Evolutionary conservation across 805 yeast genomes (phyloP).

Genomic region (Candida golubevii): DNA sequence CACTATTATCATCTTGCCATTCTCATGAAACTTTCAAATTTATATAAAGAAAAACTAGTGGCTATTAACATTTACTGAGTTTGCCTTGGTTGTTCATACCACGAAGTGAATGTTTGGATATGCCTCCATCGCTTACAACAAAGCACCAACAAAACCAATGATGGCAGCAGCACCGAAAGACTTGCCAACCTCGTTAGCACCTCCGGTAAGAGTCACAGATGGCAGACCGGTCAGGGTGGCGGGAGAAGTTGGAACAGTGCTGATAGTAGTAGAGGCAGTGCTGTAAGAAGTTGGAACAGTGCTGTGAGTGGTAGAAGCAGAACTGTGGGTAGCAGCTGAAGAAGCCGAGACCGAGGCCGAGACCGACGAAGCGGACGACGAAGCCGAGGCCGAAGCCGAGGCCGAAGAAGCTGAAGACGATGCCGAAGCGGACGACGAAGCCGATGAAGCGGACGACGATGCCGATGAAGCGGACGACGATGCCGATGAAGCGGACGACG

Average conservation of each 20-base stretch:
- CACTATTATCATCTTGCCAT: no score
- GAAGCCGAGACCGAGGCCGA: slow-evolving; percentile 17
- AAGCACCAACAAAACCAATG: slow-evolving; percentile 38
- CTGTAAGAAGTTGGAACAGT: neutral
- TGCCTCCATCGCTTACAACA: slow-evolving; percentile 11
- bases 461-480: slow-evolving; percentile 15
- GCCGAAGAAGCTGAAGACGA: slow-evolving; percentile 4
- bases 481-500: slow-evolving; percentile 6
- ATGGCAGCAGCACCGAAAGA: slow-evolving; percentile 37
- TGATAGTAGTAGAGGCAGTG: neutral
- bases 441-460: slow-evolving; percentile 16
- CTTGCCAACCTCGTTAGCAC: slow-evolving; percentile 22
- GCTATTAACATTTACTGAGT: no score
- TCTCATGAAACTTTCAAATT: no score
- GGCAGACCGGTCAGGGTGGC: slow-evolving; percentile 14
- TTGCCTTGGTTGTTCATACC: no score
- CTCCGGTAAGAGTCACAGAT: slow-evolving; percentile 23
- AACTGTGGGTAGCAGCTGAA: neutral
- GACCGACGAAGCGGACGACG: slow-evolving; percentile 20
- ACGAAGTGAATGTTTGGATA: no score
- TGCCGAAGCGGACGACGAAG: slow-evolving; percentile 15
- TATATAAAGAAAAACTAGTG: no score
- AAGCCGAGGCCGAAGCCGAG: slow-evolving; percentile 13
- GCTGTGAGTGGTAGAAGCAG: slow-evolving; percentile 1
- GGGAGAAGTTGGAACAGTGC: slow-evolving; percentile 3